Evolutionary conservation across 805 yeast species (phyloP).

Genomic region (Ogataea salicorniae): DNA sequence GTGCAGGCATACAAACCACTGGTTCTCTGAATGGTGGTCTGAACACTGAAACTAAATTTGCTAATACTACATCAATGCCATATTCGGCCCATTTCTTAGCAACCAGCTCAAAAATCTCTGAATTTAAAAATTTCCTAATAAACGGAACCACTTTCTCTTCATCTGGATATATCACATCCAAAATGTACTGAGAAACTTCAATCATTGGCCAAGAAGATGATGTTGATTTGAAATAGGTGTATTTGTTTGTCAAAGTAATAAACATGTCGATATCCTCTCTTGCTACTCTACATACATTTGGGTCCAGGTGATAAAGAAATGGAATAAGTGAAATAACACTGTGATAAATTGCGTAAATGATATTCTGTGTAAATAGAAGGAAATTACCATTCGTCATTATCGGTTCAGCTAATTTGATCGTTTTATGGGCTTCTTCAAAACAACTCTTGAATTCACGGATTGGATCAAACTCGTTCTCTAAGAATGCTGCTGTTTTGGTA

Average conservation of each 20-base stretch:
- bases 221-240: neutral
- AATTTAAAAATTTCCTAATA: neutral
- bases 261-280: neutral
- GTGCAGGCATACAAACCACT: too few relatives aligned
- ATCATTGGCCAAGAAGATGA: neutral
- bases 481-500: neutral
- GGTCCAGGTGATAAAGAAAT: slow-evolving; percentile 1
- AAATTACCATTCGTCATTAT: neutral
- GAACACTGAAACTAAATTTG: neutral
- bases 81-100: neutral
- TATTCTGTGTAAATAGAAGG: slow-evolving; percentile 1
- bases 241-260: neutral
- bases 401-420: neutral
- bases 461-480: neutral
- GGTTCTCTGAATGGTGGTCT: slow-evolving; percentile 1
- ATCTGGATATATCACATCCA: slow-evolving; percentile 1
- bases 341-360: slow-evolving; percentile 1
- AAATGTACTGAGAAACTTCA: slow-evolving; percentile 1
- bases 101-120: neutral
- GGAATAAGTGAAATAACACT: slow-evolving; percentile 1
- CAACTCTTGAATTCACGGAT: neutral
- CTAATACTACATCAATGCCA: slow-evolving; percentile 1
- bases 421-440: neutral
- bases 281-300: neutral
- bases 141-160: neutral